Base-by-base conservation (phyloP, 2,329 filamentous ascomycete genomes). In the Pezicula rhizophila region DNA sequence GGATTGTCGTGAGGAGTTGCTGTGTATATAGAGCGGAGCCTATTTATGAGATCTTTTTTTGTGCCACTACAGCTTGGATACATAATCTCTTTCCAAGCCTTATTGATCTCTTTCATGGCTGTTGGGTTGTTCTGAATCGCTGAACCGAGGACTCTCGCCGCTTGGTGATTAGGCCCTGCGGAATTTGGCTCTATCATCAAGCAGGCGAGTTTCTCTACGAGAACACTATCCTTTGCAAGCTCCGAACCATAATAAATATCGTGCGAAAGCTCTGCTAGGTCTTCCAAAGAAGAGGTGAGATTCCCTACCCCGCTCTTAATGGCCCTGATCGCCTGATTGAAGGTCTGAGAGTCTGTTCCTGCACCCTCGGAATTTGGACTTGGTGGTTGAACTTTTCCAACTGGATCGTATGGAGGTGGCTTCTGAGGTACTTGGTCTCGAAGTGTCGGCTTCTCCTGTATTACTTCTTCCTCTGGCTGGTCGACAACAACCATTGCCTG, bases 221-320 rank as follows among this genome's bases (percentile, higher is more conserved):
- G 75, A 2, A 74, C 72, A 2, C 68, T 59, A 54, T 83, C 76
- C 60, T 80, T 76, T 18, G 75, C 71, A 50, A 85, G 74, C 62
- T 83, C 78, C 15, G 82, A 68, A 8, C 83, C 83, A 63, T 85
- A 87, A 68, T 84, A 86, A 53, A 85, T 79, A 64, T 85, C 83
- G 63, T 86, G 82, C 0, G 82, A 77, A 25, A 85, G 67, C 6
- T 86, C 82, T 52, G 77, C 72, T n/a, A 87, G 72, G 31, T 71
- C 71, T 31, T 77, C 73, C 7, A 87, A 70, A 0, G 66, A 62
- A 6, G 49, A 42, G 33, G 60, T 54, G 52, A 62, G 54, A 44
- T 53, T 48, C 37, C 57, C 55, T 6, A 58, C 56, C 17, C 71
- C 69, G 42, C 64, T 70, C 57, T 77, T 77, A 44, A 84, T 62